Evolutionary conservation across 305 asterid species (phyloP), one percentile per base, ranked within the genome.

Genomic region (Plantago rigida): DNA sequence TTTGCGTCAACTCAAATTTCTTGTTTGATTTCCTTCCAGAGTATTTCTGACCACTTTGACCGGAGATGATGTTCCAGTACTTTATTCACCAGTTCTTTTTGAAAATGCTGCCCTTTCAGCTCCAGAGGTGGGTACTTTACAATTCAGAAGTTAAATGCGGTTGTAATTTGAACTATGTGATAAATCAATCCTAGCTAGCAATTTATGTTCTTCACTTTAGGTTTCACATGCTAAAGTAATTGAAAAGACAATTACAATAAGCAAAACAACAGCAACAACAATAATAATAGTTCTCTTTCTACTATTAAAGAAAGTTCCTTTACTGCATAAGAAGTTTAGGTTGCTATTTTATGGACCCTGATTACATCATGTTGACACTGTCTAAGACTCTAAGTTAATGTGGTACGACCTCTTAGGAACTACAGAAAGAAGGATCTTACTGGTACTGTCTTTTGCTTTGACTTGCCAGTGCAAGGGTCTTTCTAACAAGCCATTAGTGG

Each of bases 21-120:
- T 65, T 51, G 57, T 55, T 42, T 73, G 51, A 64, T 76, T 63
- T 71, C 51, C 56, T 29, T 71, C 56, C 90, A 89, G 97, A 80
- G 81, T 52, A 62, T 69, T 76, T 62, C 71, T 80, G 64, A 53
- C 78, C 46, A 81, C 93, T 69, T 68, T 87, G 72, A 75, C 82
- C 77, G 92, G 82, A 47, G 77, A 64, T 73, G 97, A 89, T 77
- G 95, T 89, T 69, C 97, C 97, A 4, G 64, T 80, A 69, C 77
- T 89, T 56, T 89, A 80, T 80, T 84, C 97, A 60, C 88, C 95
- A 17, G 76, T 81, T 69, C 87, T 87, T 44, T 89, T 87, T 69
- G 79, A 79, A 61, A 84, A 89, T 72, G 92, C 94, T 47, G 77
- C 97, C 66, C 75, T 79, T 49, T 78, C 87, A 55, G 77, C 85